These are phyloP conservation scores for Leccinum subgranulosum DNA, from an alignment of 768 basidiomycete species.

Conservation along the genomic window DNA sequence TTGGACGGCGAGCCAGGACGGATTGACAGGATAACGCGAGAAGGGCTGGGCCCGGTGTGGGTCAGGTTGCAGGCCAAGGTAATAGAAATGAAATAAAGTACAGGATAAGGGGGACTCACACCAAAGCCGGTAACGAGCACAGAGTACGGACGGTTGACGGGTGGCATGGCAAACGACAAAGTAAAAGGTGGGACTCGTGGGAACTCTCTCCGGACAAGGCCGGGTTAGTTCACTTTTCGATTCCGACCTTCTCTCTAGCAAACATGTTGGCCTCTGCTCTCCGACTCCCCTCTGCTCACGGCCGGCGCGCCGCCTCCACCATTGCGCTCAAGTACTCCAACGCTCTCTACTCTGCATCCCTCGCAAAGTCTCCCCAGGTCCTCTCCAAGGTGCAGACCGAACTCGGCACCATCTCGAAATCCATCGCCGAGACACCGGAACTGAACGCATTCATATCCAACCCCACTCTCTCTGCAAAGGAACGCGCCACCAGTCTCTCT, in stretches of 20 bases:
- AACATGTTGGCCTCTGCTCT: conserved; percentile 54
- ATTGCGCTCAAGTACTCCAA: conserved; percentile 85
- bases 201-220: conserved; percentile 9
- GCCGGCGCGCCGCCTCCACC: conserved; percentile 66
- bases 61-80: conserved; percentile 16
- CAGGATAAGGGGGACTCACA: conserved; percentile 37
- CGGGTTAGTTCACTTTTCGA: conserved; percentile 9
- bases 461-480: conserved; percentile 84
- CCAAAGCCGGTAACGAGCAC: conserved; percentile 55
- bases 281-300: conserved; percentile 46
- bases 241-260: conserved; percentile 16
- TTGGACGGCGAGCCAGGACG: conserved; percentile 69
- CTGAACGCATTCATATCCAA: conserved; percentile 76
- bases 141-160: conserved; percentile 35
- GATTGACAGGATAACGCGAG: conserved; percentile 53
- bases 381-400: conserved; percentile 88
- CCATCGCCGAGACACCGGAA: conserved; percentile 65
- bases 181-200: neutral
- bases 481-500: conserved; percentile 67
- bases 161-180: conserved; percentile 27
- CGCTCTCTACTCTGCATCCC: conserved; percentile 76
- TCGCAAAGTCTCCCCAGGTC: conserved; percentile 76
- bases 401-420: conserved; percentile 63
- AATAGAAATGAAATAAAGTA: conserved; percentile 22
- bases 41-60: conserved; percentile 45